Evolutionary conservation across 306 rosid genomes (phyloP).

Genomic region (Trifolium dubium): DNA sequence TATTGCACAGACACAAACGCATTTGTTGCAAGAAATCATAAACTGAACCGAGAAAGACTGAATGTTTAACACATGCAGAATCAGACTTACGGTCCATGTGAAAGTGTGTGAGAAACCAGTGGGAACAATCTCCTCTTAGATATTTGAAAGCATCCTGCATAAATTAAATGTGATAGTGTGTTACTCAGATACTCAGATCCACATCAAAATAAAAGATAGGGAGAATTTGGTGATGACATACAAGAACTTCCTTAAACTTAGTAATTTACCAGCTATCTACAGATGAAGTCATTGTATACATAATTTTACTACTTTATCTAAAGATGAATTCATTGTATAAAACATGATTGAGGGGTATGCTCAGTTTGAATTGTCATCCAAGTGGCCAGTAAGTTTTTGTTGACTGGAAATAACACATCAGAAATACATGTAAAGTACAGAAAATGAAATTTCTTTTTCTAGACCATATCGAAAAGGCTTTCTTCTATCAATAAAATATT

Average conservation of each 20-base stretch:
- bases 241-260: conserved; percentile 16
- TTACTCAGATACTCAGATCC: conserved; percentile 32
- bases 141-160: conserved; percentile 93
- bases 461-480: background rate
- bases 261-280: conserved; percentile 8
- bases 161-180: conserved; percentile 43
- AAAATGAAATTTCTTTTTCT: background rate
- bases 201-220: conserved; percentile 1
- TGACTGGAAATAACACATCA: conserved; percentile 10
- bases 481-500: conserved; percentile 15
- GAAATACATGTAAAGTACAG: background rate
- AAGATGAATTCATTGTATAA: background rate
- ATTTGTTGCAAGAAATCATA: too few species aligned
- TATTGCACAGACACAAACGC: too few species aligned
- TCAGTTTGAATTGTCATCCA: conserved; percentile 31
- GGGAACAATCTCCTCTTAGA: conserved; percentile 2
- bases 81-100: conserved; percentile 81
- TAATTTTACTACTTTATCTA: background rate
- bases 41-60: too few species aligned
- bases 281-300: background rate
- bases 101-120: conserved; percentile 13
- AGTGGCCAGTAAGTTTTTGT: conserved; percentile 38
- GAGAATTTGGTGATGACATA: conserved; percentile 3
- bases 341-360: conserved; percentile 26
- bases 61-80: conserved; percentile 26